Base-by-base conservation (phyloP, 148 eudicot species). In the Oxyria digyna region DNA sequence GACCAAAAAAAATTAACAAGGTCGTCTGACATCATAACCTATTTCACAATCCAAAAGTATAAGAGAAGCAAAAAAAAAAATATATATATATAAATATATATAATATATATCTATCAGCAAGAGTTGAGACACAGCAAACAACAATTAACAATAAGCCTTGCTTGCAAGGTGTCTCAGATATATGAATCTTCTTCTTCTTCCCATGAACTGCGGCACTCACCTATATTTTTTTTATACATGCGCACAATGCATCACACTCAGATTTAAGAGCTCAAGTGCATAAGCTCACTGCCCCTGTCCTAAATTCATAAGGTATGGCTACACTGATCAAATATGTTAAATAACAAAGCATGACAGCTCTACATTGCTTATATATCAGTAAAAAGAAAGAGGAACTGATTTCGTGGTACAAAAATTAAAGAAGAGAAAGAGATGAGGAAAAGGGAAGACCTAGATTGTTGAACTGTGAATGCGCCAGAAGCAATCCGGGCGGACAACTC, bases 391-490 rank as follows among this genome's bases (percentile, higher is more conserved):
- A 13, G 62, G 62, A 12, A 24, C 26, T 1, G 6, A 11, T 55
- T 55, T 26, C 23, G 1, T 49, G 26, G 3, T 18, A 46, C 17
- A 10, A 32, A n/a, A 24, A 63, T 23, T 42, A 6, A 21, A 37
- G n/a, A 65, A 65, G 33, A 66, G 17, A 6, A 5, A 31, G 14
- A 66, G 49, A 31, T 27, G 4, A 8, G 69, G 55, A 9, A 37
- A 41, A 35, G 27, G 42, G 37, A 48, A 69, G 78, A 93, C 98
- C 98, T 80, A 69, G 94, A 74, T 67, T 79, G 82, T 57, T 81
- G 76, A 18, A 86, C 93, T 3, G 98, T 94, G 74, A 90, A 94
- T 63, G 81, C 89, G 0, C 98, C 98, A 24, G 98, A 90, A 77
- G 96, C 91, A 76, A 94, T 94, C 62, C 88, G 82, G 67, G 89